A percentile compares a stretch with the other conserved stretches of the same genome.
These are phyloP conservation scores for Candida odintsovae DNA, from an alignment of 805 yeast genomes.

Conservation along the genomic window DNA sequence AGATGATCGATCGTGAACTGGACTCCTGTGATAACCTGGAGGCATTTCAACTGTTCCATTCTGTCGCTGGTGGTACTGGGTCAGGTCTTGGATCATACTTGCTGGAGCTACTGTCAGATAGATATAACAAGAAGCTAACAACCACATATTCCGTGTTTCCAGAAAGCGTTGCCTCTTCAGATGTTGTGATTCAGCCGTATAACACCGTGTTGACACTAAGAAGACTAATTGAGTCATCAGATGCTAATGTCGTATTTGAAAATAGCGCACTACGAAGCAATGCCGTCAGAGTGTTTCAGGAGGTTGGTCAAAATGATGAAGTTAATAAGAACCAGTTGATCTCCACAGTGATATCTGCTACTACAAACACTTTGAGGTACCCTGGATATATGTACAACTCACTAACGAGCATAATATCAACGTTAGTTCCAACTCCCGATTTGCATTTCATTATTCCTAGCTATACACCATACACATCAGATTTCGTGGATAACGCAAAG, in stretches of 20 bases:
- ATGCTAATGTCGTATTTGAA: slow-evolving; percentile 84
- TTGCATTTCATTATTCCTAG: slow-evolving; percentile 70
- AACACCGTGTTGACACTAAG: slow-evolving; percentile 79
- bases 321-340: slow-evolving; percentile 77
- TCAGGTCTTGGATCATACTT: slow-evolving; percentile 88
- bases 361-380: slow-evolving; percentile 83
- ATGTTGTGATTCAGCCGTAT: slow-evolving; percentile 98
- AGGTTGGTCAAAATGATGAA: slow-evolving; percentile 57
- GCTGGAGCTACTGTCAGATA: slow-evolving; percentile 72
- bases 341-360: slow-evolving; percentile 74
- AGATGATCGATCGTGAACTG: slow-evolving; percentile 81
- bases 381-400: slow-evolving; percentile 92
- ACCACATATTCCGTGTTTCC: slow-evolving; percentile 90
- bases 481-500: slow-evolving; percentile 53
- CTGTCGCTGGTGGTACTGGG: slow-evolving; percentile 99
- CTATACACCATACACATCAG: slow-evolving; percentile 72
- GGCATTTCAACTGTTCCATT: slow-evolving; percentile 86
- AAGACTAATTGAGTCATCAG: slow-evolving; percentile 78
- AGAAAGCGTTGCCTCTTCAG: slow-evolving; percentile 70
- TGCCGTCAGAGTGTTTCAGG: slow-evolving; percentile 57
- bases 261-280: slow-evolving; percentile 76
- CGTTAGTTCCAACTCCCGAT: slow-evolving; percentile 81
- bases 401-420: slow-evolving; percentile 71
- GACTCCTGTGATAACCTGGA: slow-evolving; percentile 87
- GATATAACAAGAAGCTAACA: slow-evolving; percentile 75